Conservation (phyloP, 225 moss, liverwort and hornwort species). For the Physcomitrellopsis africana region DNA sequence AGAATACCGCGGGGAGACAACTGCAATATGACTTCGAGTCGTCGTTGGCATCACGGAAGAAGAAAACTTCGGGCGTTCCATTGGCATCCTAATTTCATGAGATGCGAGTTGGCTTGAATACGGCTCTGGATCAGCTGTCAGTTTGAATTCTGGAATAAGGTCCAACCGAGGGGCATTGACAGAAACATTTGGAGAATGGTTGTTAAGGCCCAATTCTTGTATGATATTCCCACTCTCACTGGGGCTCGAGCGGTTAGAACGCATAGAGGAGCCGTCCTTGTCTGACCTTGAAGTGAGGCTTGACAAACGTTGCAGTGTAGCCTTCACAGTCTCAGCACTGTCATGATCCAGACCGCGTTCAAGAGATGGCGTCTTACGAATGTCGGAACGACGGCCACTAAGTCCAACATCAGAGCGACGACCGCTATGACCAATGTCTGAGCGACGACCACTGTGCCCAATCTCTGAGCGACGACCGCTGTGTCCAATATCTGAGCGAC, state of each 20-base stretch:
- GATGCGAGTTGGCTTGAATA: conserved; percentile 41
- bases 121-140: conserved; percentile 63
- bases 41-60: conserved; percentile 44
- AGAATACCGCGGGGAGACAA: conserved; percentile 32
- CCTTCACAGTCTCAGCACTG: conserved; percentile 62
- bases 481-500: conserved; percentile 34
- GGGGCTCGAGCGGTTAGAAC: conserved; percentile 74
- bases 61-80: conserved; percentile 43
- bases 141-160: conserved; percentile 92
- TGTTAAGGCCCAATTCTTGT: conserved; percentile 72
- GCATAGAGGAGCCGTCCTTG: conserved; percentile 84
- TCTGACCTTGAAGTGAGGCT: conserved; percentile 63
- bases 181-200: conserved; percentile 90
- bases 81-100: conserved; percentile 40
- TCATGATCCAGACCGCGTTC: conserved; percentile 48
- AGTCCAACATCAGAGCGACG: conserved; percentile 33
- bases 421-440: conserved; percentile 21
- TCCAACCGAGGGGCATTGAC: conserved; percentile 95
- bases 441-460: conserved; percentile 25
- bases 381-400: conserved; percentile 35
- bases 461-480: conserved; percentile 34
- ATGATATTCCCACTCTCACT: conserved; percentile 71
- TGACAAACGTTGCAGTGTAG: conserved; percentile 73
- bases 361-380: conserved; percentile 32
- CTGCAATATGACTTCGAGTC: conserved; percentile 43